These are phyloP conservation scores for Carex cristatella DNA, from an alignment of 176 grass and related monocot species.

Conservation along the genomic window DNA sequence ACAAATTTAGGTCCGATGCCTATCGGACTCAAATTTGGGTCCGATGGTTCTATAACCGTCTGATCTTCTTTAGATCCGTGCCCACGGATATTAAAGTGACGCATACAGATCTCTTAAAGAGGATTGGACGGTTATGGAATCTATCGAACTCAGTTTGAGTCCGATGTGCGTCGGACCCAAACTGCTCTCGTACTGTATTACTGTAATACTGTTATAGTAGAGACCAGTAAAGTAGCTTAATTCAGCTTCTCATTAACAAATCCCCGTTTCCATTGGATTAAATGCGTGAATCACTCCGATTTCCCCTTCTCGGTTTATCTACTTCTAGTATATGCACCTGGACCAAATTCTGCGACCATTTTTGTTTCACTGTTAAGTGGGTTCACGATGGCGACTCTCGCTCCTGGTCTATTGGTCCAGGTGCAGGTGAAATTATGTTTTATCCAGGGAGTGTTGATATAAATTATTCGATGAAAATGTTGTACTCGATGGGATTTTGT, in stretches of 20 bases:
- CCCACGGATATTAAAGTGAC: too few species aligned
- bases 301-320: background rate
- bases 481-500: background rate
- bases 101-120: too few species aligned
- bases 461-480: background rate
- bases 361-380: background rate
- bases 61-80: too few species aligned
- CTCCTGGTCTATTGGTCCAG: background rate
- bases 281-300: background rate
- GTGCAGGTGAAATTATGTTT: background rate
- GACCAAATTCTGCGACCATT: background rate
- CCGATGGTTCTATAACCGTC: too few species aligned
- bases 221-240: slow-evolving; percentile 3
- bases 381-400: background rate
- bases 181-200: too few species aligned
- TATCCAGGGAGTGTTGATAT: background rate
- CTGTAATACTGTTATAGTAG: too few species aligned
- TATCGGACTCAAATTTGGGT: too few species aligned
- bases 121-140: too few species aligned
- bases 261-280: background rate
- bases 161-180: too few species aligned
- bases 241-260: background rate
- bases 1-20: too few species aligned
- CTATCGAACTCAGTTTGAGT: too few species aligned
- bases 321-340: background rate